Conservation (phyloP, 495 filamentous ascomycete genomes). For the Penicillium samsonianum region DNA sequence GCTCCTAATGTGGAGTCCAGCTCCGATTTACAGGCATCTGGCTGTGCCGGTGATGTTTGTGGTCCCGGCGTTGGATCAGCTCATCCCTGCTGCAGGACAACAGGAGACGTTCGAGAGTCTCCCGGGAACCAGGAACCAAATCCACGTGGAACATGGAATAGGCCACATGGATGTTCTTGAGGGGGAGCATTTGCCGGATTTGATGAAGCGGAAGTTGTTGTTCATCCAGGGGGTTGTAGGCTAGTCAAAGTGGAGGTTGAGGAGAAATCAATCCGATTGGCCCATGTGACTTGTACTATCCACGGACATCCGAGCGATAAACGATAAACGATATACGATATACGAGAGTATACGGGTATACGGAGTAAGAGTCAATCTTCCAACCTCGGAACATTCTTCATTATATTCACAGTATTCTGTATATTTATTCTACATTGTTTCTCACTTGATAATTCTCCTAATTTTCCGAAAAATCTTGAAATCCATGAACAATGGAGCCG, state of each 20-base stretch:
- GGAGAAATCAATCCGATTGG: no score
- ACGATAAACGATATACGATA: background rate
- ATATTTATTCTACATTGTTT: background rate
- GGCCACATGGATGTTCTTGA: constrained; percentile 4
- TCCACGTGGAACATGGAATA: background rate
- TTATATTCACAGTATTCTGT: background rate
- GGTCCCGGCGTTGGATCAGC: background rate
- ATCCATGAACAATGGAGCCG: background rate
- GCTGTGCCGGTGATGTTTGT: background rate
- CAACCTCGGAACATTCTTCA: background rate
- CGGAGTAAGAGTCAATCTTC: background rate
- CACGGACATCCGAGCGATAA: background rate
- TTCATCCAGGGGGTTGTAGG: background rate
- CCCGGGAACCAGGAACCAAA: background rate
- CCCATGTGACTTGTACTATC: background rate
- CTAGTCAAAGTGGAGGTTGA: background rate
- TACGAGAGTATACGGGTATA: background rate
- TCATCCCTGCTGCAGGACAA: background rate
- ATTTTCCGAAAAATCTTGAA: background rate
- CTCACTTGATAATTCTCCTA: background rate
- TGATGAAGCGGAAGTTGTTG: background rate
- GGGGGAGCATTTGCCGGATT: background rate
- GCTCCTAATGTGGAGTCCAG: background rate
- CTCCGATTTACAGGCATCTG: background rate
- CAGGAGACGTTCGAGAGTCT: background rate